phyloP scores from a whole-genome alignment of 164 flowering plant species.

The Saururus chinensis region DNA sequence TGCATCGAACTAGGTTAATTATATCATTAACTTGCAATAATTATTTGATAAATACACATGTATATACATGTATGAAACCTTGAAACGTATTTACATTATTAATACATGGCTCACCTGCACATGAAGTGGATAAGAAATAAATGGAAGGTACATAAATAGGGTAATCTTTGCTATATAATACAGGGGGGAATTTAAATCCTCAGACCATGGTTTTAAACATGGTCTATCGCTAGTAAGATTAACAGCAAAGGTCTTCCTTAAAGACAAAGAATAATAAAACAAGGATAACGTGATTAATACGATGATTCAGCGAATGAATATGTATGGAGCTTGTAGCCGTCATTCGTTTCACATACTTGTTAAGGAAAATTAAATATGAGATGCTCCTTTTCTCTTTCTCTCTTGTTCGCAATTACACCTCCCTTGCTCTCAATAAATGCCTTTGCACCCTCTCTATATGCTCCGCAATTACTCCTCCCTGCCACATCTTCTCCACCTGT shows the following conservation, averaged over 20 bases:
- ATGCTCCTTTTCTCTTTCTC: constrained; percentile 13
- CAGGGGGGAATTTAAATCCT: too few relatives aligned
- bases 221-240: neutral
- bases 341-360: constrained; percentile 26
- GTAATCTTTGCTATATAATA: neutral
- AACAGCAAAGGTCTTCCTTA: neutral
- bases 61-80: too few relatives aligned
- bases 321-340: constrained; percentile 32
- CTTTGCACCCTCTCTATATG: constrained; percentile 21
- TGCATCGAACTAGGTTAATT: too few relatives aligned
- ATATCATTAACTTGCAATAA: too few relatives aligned
- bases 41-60: neutral
- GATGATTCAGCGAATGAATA: neutral
- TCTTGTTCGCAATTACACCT: constrained; percentile 19
- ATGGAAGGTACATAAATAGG: neutral
- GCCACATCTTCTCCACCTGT: constrained; percentile 16
- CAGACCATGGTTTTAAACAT: too few relatives aligned
- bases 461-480: constrained; percentile 28
- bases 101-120: neutral
- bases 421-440: constrained; percentile 20
- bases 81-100: neutral
- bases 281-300: neutral
- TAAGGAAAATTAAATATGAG: constrained; percentile 12
- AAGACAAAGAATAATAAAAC: neutral
- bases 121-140: neutral